Evolutionary conservation across 2,329 filamentous ascomycete genomes (phyloP), one percentile per base, ranked within the genome.

Genomic region (Xylaria sp.): DNA sequence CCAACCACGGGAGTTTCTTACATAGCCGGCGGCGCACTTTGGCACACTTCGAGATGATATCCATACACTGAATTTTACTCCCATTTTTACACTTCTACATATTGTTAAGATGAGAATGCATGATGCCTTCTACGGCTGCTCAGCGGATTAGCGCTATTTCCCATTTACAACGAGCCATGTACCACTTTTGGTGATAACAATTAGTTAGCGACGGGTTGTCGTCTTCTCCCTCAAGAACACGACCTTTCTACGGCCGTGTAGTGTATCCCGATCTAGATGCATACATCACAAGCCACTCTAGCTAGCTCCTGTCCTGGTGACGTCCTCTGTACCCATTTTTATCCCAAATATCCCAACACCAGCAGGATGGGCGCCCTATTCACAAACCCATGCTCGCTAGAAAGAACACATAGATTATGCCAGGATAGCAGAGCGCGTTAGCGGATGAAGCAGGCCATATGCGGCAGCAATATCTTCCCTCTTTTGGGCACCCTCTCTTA

Each of bases 241-340:
- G 50, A 17, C 55, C 24, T 27, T 42, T 17, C 2, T 34, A 42
- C 3, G 12, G 24, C 55, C n/a, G 55, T 36, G 24, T 39, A 45
- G 19, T 58, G 36, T 36, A 30, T 42, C 19, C n/a, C 24, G 42
- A 21, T 54, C 59, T 54, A 45, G 5, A 61, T 34, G 11, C 12
- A 2, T 32, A 54, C 17, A 34, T 17, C 45, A 14, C 9, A 57
- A 48, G n/a, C 21, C 17, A 27, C 34, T 39, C 11, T 45, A 39
- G 21, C n/a, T 45, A 19, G 21, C 36, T 55, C 12, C 14, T 56
- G 11, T 55, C 3, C 21, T 9, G 12, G 36, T 58, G 36, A 12
- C 21, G 27, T 47, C 56, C 39, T 61, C 21, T 6, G 27, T 36
- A 19, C 27, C 19, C 42, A 48, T 34, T 19, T 27, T 45, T 39